Evolutionary conservation across 2,329 filamentous ascomycete species (phyloP).

Genomic region (Chlorencoelia australis): DNA sequence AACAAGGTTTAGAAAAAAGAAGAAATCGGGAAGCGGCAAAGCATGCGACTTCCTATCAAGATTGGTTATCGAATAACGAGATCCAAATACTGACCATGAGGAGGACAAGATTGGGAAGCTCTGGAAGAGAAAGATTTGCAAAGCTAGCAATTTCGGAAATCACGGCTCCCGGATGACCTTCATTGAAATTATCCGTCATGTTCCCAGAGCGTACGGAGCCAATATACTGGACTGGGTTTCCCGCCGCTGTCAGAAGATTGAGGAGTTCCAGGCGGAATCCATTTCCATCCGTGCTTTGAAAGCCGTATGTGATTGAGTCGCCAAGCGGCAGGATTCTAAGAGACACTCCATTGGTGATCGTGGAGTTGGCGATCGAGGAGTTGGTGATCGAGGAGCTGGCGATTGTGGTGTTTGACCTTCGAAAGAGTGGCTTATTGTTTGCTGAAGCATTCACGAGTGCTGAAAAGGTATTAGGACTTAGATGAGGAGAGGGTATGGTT

Average conservation of each 20-base stretch:
- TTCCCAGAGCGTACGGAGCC: slow-evolving; percentile 25
- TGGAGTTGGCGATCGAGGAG: not conserved
- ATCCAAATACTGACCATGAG: no score
- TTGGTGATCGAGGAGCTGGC: not conserved
- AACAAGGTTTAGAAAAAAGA: no score
- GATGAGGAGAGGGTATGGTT: no score
- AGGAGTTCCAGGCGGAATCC: slow-evolving; percentile 29
- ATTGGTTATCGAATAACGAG: no score
- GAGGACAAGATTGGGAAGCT: slow-evolving; percentile 27
- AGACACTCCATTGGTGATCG: slow-evolving; percentile 10
- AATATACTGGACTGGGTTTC: slow-evolving; percentile 23
- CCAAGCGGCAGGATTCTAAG: slow-evolving; percentile 27
- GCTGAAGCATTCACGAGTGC: no score
- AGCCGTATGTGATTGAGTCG: slow-evolving; percentile 31
- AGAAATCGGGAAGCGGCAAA: no score
- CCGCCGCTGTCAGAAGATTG: slow-evolving; percentile 16
- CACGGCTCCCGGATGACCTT: slow-evolving; percentile 26
- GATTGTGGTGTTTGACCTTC: no score
- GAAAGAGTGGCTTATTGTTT: no score
- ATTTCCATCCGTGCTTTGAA: slow-evolving; percentile 25
- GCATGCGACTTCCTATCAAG: no score
- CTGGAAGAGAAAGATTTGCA: slow-evolving; percentile 9
- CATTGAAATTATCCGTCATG: slow-evolving; percentile 27
- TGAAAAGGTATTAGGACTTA: no score
- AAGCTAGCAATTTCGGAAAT: slow-evolving; percentile 24